Evolutionary conservation across 176 grass and related monocot species (phyloP).

Genomic region (Elaeis guineensis): DNA sequence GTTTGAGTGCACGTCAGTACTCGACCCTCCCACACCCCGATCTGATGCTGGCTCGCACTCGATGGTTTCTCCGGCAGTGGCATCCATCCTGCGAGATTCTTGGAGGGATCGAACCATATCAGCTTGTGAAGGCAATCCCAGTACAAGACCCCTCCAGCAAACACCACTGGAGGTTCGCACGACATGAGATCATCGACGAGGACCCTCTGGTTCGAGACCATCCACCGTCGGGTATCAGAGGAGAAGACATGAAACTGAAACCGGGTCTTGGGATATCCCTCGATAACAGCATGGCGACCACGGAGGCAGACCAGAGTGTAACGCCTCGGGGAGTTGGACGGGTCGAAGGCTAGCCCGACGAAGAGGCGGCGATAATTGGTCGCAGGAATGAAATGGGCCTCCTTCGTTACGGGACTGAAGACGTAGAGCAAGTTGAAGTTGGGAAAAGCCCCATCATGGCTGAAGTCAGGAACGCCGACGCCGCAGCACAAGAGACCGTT

Average conservation of each 20-base stretch:
- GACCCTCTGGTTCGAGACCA: background rate
- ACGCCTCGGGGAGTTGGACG: background rate
- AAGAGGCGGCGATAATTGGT: too few relatives aligned
- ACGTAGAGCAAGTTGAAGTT: too few relatives aligned
- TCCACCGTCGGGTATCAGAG: conserved; percentile 6
- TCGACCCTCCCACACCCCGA: too few relatives aligned
- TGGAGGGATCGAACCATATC: conserved; percentile 17
- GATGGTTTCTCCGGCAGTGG: background rate
- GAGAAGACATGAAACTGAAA: conserved; percentile 3
- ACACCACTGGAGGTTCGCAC: background rate
- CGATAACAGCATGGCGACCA: too few relatives aligned
- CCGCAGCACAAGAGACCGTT: conserved; percentile 10
- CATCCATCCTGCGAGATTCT: background rate
- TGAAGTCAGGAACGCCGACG: background rate
- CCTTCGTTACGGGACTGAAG: too few relatives aligned
- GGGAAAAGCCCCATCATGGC: too few relatives aligned
- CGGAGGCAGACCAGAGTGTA: background rate
- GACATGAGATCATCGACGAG: background rate
- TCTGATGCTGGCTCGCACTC: too few relatives aligned
- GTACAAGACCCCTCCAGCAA: too few relatives aligned
- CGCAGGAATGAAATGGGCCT: too few relatives aligned
- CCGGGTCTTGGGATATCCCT: background rate
- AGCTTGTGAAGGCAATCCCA: conserved; percentile 1
- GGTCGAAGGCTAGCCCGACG: conserved; percentile 13
- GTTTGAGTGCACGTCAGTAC: too few relatives aligned